phyloP scores from a whole-genome alignment of 2,329 filamentous ascomycete species.

The Aspergillus uvarum region DNA sequence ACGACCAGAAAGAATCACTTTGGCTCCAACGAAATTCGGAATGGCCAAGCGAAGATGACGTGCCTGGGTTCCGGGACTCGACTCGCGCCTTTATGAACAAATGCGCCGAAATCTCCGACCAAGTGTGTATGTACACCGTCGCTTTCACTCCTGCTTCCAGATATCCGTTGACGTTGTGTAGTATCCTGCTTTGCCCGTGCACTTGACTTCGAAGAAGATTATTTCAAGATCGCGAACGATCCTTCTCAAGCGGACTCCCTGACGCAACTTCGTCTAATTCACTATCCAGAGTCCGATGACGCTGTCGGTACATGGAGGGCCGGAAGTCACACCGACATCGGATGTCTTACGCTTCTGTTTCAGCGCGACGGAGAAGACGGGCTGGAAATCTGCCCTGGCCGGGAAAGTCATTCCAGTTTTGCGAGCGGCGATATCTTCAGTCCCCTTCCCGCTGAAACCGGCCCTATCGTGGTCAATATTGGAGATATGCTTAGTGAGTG shows the following conservation, averaged over 20 bases:
- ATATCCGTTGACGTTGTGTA: not conserved
- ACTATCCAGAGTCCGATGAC: slow-evolving; percentile 5
- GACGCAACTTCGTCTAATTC: slow-evolving; percentile 8
- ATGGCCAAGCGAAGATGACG: slow-evolving; percentile 8
- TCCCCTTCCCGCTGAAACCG: slow-evolving; percentile 15
- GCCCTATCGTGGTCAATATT: slow-evolving; percentile 19
- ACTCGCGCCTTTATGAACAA: not conserved
- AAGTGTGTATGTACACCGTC: slow-evolving; percentile 4
- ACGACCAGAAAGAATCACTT: slow-evolving; percentile 8
- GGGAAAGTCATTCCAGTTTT: slow-evolving; percentile 6
- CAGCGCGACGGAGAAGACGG: slow-evolving; percentile 12
- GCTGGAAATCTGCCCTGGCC: slow-evolving; percentile 8
- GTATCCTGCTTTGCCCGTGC: slow-evolving; percentile 4
- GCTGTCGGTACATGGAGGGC: slow-evolving; percentile 9
- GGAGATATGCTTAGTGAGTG: slow-evolving; percentile 19
- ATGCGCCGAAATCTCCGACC: not conserved
- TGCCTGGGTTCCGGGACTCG: not conserved
- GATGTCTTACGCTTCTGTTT: slow-evolving; percentile 11
- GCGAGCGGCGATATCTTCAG: slow-evolving; percentile 13
- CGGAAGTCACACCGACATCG: slow-evolving; percentile 11
- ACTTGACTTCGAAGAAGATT: slow-evolving; percentile 6
- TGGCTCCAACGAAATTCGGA: slow-evolving; percentile 3
- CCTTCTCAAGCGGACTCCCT: slow-evolving; percentile 6
- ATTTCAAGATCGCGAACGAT: slow-evolving; percentile 4
- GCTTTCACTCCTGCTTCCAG: too few relatives aligned